Percentiles rank a stretch among this genome's conserved stretches.
Evolutionary conservation across 2,329 filamentous ascomycete genomes (phyloP).

Genomic region (Fusarium nanum): DNA sequence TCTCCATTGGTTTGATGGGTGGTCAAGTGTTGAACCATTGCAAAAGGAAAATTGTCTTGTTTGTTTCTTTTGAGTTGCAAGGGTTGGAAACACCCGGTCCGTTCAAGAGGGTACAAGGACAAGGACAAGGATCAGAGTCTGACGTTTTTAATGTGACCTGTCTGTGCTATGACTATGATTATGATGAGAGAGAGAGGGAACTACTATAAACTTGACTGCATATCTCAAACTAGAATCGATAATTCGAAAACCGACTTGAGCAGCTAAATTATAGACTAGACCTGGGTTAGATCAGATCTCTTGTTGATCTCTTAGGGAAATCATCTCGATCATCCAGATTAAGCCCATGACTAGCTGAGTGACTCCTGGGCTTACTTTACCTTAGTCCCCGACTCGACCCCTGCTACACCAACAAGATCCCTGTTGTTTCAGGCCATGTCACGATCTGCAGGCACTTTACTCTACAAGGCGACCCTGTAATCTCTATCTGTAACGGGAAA

Average conservation of each 20-base stretch:
- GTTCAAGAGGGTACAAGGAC: constrained; percentile 30
- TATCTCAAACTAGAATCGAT: background rate
- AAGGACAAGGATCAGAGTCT: constrained; percentile 19
- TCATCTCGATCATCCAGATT: constrained; percentile 16
- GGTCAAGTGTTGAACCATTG: background rate
- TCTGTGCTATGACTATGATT: background rate
- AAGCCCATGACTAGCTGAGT: constrained; percentile 13
- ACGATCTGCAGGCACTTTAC: constrained; percentile 41
- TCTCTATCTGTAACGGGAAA: constrained; percentile 40
- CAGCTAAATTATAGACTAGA: background rate
- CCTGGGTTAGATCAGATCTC: background rate
- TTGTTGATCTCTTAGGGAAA: background rate
- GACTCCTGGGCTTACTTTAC: background rate
- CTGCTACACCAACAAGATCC: constrained; percentile 19
- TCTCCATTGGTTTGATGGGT: background rate
- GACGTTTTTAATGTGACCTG: background rate
- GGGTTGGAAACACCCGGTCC: constrained; percentile 41
- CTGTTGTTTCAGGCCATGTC: constrained; percentile 30
- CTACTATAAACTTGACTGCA: background rate
- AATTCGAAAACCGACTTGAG: background rate
- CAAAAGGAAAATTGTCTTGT: constrained; percentile 2
- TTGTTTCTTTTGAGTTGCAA: constrained; percentile 21
- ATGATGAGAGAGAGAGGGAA: background rate
- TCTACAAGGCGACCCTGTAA: constrained; percentile 38
- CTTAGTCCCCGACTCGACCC: background rate